phyloP scores from a whole-genome alignment of 1,284 basidiomycete species.

The Singerocomus rubriflavus region DNA sequence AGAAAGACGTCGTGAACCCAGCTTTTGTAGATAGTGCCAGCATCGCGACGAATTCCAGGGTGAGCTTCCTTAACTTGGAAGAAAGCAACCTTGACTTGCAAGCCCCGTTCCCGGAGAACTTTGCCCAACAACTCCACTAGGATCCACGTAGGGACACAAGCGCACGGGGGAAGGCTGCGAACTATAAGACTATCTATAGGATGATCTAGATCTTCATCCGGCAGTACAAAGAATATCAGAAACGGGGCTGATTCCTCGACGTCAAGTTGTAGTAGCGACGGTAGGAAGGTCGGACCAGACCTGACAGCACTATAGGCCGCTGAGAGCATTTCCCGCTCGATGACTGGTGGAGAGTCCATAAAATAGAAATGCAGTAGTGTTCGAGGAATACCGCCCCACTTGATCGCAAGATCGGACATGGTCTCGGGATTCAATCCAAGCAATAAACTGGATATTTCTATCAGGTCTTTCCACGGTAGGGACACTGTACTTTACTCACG shows the following conservation, averaged over 20 bases:
- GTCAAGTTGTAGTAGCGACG: no score
- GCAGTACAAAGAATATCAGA: no score
- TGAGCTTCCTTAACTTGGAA: background rate
- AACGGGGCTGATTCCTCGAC: no score
- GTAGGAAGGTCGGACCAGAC: fast-evolving
- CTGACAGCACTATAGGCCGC: background rate
- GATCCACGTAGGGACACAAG: background rate
- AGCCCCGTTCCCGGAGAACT: background rate
- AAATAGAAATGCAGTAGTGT: background rate
- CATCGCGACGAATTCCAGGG: background rate
- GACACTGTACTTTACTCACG: background rate
- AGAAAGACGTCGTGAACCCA: constrained; percentile 7
- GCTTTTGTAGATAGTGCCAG: background rate
- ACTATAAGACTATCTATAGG: no score
- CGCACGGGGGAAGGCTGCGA: background rate
- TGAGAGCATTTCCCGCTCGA: no score
- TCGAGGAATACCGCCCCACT: constrained; percentile 1
- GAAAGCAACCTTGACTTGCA: background rate
- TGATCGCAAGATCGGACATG: background rate
- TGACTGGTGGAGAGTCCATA: fast-evolving
- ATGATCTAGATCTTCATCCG: no score
- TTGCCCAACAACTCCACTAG: background rate
- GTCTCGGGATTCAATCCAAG: background rate
- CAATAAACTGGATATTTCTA: background rate
- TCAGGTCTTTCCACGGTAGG: background rate